These are phyloP conservation scores for Strobilomyces dryophilus DNA, from an alignment of 768 basidiomycete species.

Conservation along the genomic window DNA sequence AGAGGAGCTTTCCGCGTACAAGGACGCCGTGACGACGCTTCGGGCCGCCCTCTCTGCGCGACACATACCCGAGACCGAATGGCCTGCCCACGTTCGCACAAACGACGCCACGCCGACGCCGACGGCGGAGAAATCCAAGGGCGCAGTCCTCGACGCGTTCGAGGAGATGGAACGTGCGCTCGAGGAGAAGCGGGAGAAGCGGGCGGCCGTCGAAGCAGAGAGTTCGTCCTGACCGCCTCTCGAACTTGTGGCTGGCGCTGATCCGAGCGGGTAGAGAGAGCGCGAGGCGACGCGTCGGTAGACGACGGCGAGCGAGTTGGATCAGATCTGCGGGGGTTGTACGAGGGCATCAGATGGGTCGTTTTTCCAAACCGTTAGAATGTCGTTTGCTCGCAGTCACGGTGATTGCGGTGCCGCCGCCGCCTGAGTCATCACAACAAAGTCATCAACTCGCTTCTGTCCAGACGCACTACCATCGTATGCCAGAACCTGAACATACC, in stretches of 20 bases:
- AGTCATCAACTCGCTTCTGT: background rate
- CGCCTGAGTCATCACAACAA: conserved; percentile 1
- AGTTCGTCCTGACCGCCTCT: conserved; percentile 33
- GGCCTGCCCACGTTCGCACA: conserved; percentile 55
- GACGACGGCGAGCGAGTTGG: conserved; percentile 15
- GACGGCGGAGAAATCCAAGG: conserved; percentile 15
- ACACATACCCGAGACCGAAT: conserved; percentile 52
- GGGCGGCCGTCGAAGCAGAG: conserved; percentile 32
- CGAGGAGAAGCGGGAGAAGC: conserved; percentile 39
- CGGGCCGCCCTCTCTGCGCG: conserved; percentile 44
- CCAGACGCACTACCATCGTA: background rate
- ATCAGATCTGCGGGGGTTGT: conserved; percentile 28
- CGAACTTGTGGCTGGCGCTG: conserved; percentile 4
- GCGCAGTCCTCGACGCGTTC: conserved; percentile 57
- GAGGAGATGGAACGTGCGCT: conserved; percentile 65
- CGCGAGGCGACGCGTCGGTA: conserved; percentile 14
- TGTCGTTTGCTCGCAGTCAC: background rate
- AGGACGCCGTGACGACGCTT: conserved; percentile 47
- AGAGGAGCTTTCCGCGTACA: conserved; percentile 63
- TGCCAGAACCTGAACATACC: conserved; percentile 9
- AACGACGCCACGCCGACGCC: background rate
- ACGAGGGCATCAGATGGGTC: conserved; percentile 48
- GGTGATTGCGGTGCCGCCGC: background rate
- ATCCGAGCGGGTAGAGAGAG: conserved; percentile 15
- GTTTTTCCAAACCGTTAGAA: conserved; percentile 41